A percentile compares a stretch with the other conserved stretches of the same genome.
Evolutionary conservation across 2,329 filamentous ascomycete species (phyloP).

Genomic region (Neofusicoccum ribis): DNA sequence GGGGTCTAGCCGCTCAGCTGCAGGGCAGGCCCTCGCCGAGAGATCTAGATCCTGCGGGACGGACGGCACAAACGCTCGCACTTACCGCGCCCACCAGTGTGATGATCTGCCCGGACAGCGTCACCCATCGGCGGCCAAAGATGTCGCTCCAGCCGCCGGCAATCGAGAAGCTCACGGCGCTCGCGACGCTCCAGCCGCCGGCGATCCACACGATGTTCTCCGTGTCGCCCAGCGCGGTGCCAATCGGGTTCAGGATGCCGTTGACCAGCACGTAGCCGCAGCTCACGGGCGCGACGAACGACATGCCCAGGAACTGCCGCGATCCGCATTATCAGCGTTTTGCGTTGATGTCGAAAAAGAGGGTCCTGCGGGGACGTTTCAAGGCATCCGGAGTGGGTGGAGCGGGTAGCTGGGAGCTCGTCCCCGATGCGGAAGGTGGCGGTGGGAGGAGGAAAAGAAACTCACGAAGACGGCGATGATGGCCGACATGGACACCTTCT

Average conservation of each 20-base stretch:
- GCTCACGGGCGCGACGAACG: slow-evolving; percentile 27
- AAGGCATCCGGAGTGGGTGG: no score
- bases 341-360: neutral
- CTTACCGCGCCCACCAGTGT: slow-evolving; percentile 30
- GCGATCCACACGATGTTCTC: slow-evolving; percentile 30
- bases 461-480: slow-evolving; percentile 16
- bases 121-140: slow-evolving; percentile 34
- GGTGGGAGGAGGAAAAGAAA: neutral
- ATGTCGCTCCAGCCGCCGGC: slow-evolving; percentile 37
- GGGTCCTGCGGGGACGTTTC: neutral
- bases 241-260: slow-evolving; percentile 26
- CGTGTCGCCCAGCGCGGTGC: slow-evolving; percentile 23
- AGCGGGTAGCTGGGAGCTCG: no score
- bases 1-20: no score
- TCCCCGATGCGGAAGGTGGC: no score
- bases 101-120: slow-evolving; percentile 32
- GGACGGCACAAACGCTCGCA: neutral
- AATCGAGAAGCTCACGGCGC: slow-evolving; percentile 34
- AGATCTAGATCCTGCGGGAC: neutral
- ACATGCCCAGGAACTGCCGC: slow-evolving; percentile 26
- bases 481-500: slow-evolving; percentile 5
- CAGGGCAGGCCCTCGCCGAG: no score
- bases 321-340: neutral
- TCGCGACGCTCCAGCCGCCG: slow-evolving; percentile 30
- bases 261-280: slow-evolving; percentile 27